These are phyloP conservation scores for Zasmidium citrigriseum DNA, from an alignment of 2,329 filamentous ascomycete species.

Conservation along the genomic window DNA sequence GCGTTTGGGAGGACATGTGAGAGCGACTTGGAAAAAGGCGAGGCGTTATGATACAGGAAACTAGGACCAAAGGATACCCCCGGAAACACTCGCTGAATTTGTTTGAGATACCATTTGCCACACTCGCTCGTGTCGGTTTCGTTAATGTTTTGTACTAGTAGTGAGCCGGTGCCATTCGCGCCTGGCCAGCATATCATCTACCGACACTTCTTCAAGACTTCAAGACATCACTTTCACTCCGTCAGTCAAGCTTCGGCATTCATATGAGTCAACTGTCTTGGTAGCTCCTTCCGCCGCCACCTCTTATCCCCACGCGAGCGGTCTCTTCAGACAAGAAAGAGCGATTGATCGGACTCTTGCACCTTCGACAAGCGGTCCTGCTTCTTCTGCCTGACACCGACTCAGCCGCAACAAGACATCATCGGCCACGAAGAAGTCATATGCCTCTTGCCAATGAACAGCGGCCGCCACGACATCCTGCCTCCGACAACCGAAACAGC, in stretches of 20 bases:
- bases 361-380: not conserved
- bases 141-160: conserved; percentile 16
- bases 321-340: not conserved
- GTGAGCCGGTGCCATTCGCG: conserved; percentile 21
- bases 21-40: not conserved
- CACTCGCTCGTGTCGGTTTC: conserved; percentile 8
- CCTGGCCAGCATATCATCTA: not conserved
- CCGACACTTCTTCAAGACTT: not conserved
- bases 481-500: not conserved
- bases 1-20: not conserved
- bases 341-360: not conserved
- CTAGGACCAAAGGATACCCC: not conserved
- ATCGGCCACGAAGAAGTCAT: not conserved
- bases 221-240: not conserved
- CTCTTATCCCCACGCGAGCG: not conserved
- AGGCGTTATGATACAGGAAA: not conserved
- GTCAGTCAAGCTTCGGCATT: conserved; percentile 42
- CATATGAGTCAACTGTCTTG: not conserved
- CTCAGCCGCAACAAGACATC: not conserved
- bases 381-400: no score
- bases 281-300: not conserved
- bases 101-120: conserved; percentile 7
- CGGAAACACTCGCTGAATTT: not conserved
- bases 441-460: conserved; percentile 2
- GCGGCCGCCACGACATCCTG: not conserved